These are phyloP conservation scores for Sclerotiophoma versabilis DNA, from an alignment of 2,329 filamentous ascomycete genomes.

Conservation along the genomic window DNA sequence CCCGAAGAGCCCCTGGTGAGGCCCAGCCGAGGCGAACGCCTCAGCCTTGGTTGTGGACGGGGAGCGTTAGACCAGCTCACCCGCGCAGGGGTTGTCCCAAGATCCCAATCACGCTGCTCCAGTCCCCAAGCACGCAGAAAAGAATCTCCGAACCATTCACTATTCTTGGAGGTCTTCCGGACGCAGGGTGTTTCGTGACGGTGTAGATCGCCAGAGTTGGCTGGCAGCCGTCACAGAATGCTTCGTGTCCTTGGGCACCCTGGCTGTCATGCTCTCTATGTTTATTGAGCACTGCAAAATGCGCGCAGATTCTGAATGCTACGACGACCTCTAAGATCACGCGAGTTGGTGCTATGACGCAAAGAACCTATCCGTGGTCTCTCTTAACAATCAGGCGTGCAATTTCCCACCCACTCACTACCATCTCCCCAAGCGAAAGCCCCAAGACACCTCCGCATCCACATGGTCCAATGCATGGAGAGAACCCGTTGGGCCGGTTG, in stretches of 20 bases:
- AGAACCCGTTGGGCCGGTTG: conserved; percentile 16
- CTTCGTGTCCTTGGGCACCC: conserved; percentile 3
- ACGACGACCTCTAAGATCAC: background rate
- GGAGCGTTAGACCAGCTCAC: conserved; percentile 7
- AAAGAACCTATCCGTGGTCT: background rate
- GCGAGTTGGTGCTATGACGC: conserved; percentile 3
- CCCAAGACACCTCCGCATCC: conserved; percentile 10
- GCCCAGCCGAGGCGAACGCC: conserved; percentile 11
- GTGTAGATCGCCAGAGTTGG: background rate
- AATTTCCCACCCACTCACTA: conserved; percentile 15
- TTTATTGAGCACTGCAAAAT: background rate
- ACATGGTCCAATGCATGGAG: conserved; percentile 15
- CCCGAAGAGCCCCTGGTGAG: conserved; percentile 4
- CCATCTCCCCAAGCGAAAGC: conserved; percentile 2
- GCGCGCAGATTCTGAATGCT: background rate
- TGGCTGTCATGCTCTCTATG: background rate
- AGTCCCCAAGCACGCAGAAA: conserved; percentile 17
- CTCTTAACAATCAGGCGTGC: conserved; percentile 22
- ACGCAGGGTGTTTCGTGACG: conserved; percentile 13
- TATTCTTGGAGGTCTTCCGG: conserved; percentile 21
- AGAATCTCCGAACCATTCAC: conserved; percentile 22
- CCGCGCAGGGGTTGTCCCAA: conserved; percentile 8
- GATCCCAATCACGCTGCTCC: conserved; percentile 2
- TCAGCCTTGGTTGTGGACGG: conserved; percentile 13
- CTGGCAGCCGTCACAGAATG: conserved; percentile 12